Evolutionary conservation across 805 yeast genomes (phyloP), one percentile per base, ranked within the genome.

Genomic region (Cyberlindnera misumaiensis): DNA sequence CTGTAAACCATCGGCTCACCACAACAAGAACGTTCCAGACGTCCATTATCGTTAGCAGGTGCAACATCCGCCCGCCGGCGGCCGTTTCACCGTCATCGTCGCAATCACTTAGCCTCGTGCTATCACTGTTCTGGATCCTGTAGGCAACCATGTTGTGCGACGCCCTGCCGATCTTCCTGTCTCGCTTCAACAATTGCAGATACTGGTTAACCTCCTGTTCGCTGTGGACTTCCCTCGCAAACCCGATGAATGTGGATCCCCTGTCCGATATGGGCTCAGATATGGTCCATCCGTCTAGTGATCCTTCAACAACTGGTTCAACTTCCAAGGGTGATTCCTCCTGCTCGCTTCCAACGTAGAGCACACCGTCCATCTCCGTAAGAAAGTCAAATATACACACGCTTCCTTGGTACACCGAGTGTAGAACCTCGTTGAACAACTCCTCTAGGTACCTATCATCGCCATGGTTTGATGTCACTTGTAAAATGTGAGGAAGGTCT

Each of bases 1-100:
- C 98, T 13, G 96, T 96, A 58, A 74, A 93, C 96, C 97, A 90
- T 43, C 98, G 64, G 26, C 83, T 76, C 2, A 90, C 62, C 12
- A 66, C 69, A 3, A 89, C 96, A 46, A 88, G 73, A 4, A 84
- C 85, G 55, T 89, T 80, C 83, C 85, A 76, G 2, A 75, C 83
- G 50, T 86, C 87, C 84, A 82, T 82, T 47, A 54, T 44, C 28
- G 84, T 75, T 47, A 89, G 61, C 34, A 89, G 60, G 63, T 87
- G 96, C 36, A 88, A 60, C 69, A 89, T 64, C 41, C 96, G 65
- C 5, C 89, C 77, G 9, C 98, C 98, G 1, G 97, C 96, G 1
- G 97, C 97, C 0, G 94, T 72, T 55, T 93, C 98, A 3, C 98
- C 98, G 55, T 90, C 98, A 58, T 93, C 97, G 54, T 93, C 97